phyloP scores from a whole-genome alignment of 2,329 filamentous ascomycete genomes.

The Paraphaeosphaeria sporulosa region DNA sequence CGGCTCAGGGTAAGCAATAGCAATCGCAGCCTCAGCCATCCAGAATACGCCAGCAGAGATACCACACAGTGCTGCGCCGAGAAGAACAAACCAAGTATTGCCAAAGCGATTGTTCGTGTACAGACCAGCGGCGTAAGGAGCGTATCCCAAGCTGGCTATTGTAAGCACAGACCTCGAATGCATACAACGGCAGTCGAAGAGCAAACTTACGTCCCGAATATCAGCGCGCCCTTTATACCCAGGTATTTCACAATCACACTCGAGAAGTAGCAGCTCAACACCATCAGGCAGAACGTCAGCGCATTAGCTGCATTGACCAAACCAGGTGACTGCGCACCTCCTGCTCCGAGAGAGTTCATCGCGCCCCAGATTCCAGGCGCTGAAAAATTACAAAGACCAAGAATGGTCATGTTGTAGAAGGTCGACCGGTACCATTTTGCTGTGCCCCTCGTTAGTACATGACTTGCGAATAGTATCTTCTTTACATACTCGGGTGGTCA shows the following conservation, averaged over 20 bases:
- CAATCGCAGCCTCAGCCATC: slow-evolving; percentile 78
- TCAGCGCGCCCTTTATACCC: slow-evolving; percentile 73
- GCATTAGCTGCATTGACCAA: slow-evolving; percentile 76
- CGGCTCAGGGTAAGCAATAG: slow-evolving; percentile 74
- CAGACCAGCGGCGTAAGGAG: slow-evolving; percentile 73
- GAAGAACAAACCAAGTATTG: slow-evolving; percentile 71
- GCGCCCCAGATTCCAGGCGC: slow-evolving; percentile 77
- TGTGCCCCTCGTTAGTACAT: slow-evolving; percentile 30
- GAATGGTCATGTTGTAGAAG: slow-evolving; percentile 74
- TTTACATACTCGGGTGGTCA: slow-evolving; percentile 33
- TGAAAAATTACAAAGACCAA: slow-evolving; percentile 74
- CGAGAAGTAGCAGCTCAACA: slow-evolving; percentile 72
- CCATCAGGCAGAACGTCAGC: slow-evolving; percentile 76
- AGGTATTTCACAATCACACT: slow-evolving; percentile 70
- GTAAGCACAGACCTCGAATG: background rate
- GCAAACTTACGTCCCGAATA: slow-evolving; percentile 68
- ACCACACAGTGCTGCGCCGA: slow-evolving; percentile 74
- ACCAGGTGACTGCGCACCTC: slow-evolving; percentile 69
- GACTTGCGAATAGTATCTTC: background rate
- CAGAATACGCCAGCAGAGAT: slow-evolving; percentile 77
- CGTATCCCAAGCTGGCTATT: slow-evolving; percentile 65
- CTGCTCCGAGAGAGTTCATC: slow-evolving; percentile 75
- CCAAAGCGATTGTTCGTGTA: slow-evolving; percentile 73
- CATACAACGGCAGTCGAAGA: background rate
- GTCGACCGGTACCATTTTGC: slow-evolving; percentile 75